Conservation (phyloP, 768 basidiomycete genomes). For the Coprinellus aureogranulatus region DNA sequence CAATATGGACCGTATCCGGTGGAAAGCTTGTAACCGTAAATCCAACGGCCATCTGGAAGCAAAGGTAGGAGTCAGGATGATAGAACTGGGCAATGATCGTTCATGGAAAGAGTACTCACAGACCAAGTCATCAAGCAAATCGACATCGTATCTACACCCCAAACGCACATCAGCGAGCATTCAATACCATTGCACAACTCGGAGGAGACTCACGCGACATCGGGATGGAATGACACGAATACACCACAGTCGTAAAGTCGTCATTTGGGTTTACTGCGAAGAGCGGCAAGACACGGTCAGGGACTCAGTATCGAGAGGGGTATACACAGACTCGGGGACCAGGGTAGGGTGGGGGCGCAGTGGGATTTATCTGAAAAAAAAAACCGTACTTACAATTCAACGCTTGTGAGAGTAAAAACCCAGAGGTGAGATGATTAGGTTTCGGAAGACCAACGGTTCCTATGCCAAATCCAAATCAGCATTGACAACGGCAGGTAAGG, state of each 20-base stretch:
- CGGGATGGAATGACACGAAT: slow-evolving; percentile 18
- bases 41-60: slow-evolving; percentile 9
- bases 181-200: background rate
- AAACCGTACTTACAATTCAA: background rate
- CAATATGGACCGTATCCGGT: slow-evolving; percentile 11
- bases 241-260: slow-evolving; percentile 20
- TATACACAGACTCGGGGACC: too few species aligned
- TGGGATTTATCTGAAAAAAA: too few species aligned
- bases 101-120: slow-evolving; percentile 6
- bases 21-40: slow-evolving; percentile 25
- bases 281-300: background rate
- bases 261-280: slow-evolving; percentile 20
- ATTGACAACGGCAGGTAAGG: background rate
- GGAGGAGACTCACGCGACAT: slow-evolving; percentile 16
- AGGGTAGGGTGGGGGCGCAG: too few species aligned
- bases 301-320: too few species aligned
- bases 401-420: slow-evolving; percentile 4
- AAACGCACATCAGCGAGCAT: background rate
- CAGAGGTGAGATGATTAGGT: slow-evolving; percentile 13
- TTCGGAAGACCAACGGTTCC: slow-evolving; percentile 24
- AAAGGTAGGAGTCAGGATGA: background rate
- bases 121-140: slow-evolving; percentile 17
- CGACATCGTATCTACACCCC: slow-evolving; percentile 16
- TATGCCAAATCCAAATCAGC: background rate
- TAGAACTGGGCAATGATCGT: background rate